phyloP scores from a whole-genome alignment of 345 rosid genomes.

The Rhodomyrtus tomentosa region DNA sequence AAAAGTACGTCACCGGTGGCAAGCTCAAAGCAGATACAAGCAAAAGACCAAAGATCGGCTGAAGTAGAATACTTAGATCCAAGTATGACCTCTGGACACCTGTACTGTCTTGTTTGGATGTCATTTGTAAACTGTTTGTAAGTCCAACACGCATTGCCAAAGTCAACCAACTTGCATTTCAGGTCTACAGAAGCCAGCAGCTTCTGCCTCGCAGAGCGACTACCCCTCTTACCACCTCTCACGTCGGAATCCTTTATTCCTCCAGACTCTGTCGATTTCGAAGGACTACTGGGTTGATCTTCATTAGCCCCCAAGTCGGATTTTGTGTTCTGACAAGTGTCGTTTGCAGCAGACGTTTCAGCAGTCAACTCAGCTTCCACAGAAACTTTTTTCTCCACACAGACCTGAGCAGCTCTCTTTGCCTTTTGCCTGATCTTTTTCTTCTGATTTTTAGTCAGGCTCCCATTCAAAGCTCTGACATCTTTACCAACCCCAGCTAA shows the following conservation, averaged over 20 bases:
- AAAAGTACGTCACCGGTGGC: slow-evolving; percentile 69
- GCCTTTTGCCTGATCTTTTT: slow-evolving; percentile 52
- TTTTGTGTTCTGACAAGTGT: slow-evolving; percentile 11
- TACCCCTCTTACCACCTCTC: slow-evolving; percentile 31
- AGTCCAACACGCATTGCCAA: slow-evolving; percentile 81
- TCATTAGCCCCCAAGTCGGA: slow-evolving; percentile 15
- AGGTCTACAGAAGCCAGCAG: slow-evolving; percentile 35
- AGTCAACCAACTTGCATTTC: slow-evolving; percentile 67
- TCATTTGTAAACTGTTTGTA: slow-evolving; percentile 67
- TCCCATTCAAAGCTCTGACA: slow-evolving; percentile 29
- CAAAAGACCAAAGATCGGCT: slow-evolving; percentile 74
- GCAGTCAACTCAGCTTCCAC: slow-evolving; percentile 22
- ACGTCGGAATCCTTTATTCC: slow-evolving; percentile 17
- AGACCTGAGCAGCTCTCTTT: slow-evolving; percentile 42
- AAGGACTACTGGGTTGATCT: slow-evolving; percentile 23
- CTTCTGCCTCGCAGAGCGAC: slow-evolving; percentile 34
- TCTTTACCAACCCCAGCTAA: slow-evolving; percentile 15
- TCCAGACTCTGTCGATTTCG: slow-evolving; percentile 25
- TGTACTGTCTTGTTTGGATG: slow-evolving; percentile 66
- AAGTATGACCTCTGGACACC: slow-evolving; percentile 67
- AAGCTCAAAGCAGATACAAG: slow-evolving; percentile 76
- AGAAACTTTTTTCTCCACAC: slow-evolving; percentile 30
- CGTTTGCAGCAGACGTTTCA: slow-evolving; percentile 22
- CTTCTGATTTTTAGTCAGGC: slow-evolving; percentile 41
- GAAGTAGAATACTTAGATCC: slow-evolving; percentile 77